phyloP scores from a whole-genome alignment of 192 early-diverging fungal species.

The Umbelopsis sp. region DNA sequence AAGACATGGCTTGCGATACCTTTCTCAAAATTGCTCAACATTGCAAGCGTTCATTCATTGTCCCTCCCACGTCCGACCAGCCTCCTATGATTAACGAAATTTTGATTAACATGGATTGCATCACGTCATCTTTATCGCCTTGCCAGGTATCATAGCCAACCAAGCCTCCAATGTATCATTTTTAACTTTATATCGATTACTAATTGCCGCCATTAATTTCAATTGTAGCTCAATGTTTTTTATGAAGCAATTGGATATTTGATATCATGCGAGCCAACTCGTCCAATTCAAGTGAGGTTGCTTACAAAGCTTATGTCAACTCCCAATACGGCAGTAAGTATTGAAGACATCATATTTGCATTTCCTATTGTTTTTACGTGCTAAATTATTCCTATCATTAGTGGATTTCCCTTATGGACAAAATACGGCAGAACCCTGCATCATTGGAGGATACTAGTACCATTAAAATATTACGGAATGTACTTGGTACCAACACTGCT shows the following conservation, averaged over 20 bases:
- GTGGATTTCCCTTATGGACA: slow-evolving; percentile 2
- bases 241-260: slow-evolving; percentile 29
- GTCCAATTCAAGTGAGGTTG: slow-evolving; percentile 1
- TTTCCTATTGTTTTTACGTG: too few relatives aligned
- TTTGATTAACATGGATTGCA: neutral
- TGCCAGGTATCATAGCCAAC: neutral
- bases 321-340: slow-evolving; percentile 26
- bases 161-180: neutral
- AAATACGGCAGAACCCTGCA: neutral
- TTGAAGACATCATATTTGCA: neutral
- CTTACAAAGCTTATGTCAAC: slow-evolving; percentile 13
- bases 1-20: slow-evolving; percentile 29
- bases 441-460: neutral
- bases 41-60: slow-evolving; percentile 15
- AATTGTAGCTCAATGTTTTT: neutral
- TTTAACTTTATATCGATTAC: slow-evolving; percentile 11
- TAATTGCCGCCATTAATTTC: neutral
- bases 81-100: slow-evolving; percentile 17
- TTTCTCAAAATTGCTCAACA: slow-evolving; percentile 28
- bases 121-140: slow-evolving; percentile 9
- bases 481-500: slow-evolving; percentile 15
- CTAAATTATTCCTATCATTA: neutral
- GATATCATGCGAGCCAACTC: slow-evolving; percentile 4
- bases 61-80: neutral
- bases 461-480: slow-evolving; percentile 11